These are phyloP conservation scores for Kentomonas sorsogonicus DNA, from an alignment of 208 protist species.

Conservation along the genomic window DNA sequence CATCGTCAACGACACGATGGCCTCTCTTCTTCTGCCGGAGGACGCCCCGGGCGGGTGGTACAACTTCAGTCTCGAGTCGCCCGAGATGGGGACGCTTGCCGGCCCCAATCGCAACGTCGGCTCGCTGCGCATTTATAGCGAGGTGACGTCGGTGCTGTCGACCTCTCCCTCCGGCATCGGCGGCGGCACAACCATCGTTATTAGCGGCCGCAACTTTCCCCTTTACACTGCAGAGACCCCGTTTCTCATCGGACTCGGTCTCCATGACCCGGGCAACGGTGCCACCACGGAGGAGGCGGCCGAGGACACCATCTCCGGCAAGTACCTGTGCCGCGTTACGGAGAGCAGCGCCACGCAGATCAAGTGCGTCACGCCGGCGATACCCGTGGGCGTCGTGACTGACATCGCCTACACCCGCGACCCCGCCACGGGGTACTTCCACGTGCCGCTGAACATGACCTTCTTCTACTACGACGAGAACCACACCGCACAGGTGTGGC, in stretches of 20 bases:
- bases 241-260: not conserved
- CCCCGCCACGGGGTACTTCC: conserved; percentile 7
- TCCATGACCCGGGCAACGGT: too few species aligned
- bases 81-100: too few species aligned
- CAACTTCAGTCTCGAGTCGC: conserved; percentile 23
- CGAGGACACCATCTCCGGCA: not conserved
- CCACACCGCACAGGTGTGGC: conserved; percentile 1
- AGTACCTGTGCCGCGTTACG: conserved; percentile 20
- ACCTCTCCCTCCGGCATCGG: conserved; percentile 19
- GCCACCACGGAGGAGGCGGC: not conserved
- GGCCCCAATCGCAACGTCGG: too few species aligned
- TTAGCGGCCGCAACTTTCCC: conserved; percentile 33
- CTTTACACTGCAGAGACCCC: conserved; percentile 8
- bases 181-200: conserved; percentile 20
- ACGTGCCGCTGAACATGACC: conserved; percentile 10
- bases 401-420: conserved; percentile 10
- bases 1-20: conserved; percentile 21
- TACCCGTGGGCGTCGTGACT: conserved; percentile 12
- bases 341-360: conserved; percentile 13
- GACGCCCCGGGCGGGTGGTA: conserved; percentile 32
- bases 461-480: conserved; percentile 17
- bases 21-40: conserved; percentile 22
- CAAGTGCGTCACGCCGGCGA: conserved; percentile 20
- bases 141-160: conserved; percentile 21
- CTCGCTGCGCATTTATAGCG: conserved; percentile 19